Evolutionary conservation across 495 filamentous ascomycete genomes (phyloP).

Genomic region (Xylaria cubensis): DNA sequence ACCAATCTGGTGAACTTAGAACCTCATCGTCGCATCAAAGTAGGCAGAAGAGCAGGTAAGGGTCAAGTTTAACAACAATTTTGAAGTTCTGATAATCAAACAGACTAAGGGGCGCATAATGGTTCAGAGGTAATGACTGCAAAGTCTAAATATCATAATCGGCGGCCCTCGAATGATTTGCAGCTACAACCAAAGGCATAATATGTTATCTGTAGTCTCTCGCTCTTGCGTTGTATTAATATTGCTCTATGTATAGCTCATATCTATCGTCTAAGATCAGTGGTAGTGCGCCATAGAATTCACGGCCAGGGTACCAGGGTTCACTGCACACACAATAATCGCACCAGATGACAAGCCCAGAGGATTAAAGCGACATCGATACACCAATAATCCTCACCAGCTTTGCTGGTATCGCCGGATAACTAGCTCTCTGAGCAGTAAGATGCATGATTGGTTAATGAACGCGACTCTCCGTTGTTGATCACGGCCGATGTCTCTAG

Average conservation of each 20-base stretch:
- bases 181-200: neutral
- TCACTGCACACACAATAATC: neutral
- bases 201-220: neutral
- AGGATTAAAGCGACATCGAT: neutral
- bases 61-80: neutral
- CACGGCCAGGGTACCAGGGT: neutral
- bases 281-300: neutral
- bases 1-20: neutral
- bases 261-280: neutral
- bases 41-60: neutral
- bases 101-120: neutral
- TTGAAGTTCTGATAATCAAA: neutral
- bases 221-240: neutral
- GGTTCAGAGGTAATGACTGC: neutral
- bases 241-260: neutral
- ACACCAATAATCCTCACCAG: neutral
- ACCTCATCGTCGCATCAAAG: neutral
- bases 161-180: neutral
- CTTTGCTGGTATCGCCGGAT: neutral
- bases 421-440: neutral
- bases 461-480: constrained; percentile 20
- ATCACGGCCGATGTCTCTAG: constrained; percentile 45
- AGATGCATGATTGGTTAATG: neutral
- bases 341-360: neutral
- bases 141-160: neutral